Base-by-base conservation (phyloP, 1,284 basidiomycete species). In the Trametes polyzona region DNA sequence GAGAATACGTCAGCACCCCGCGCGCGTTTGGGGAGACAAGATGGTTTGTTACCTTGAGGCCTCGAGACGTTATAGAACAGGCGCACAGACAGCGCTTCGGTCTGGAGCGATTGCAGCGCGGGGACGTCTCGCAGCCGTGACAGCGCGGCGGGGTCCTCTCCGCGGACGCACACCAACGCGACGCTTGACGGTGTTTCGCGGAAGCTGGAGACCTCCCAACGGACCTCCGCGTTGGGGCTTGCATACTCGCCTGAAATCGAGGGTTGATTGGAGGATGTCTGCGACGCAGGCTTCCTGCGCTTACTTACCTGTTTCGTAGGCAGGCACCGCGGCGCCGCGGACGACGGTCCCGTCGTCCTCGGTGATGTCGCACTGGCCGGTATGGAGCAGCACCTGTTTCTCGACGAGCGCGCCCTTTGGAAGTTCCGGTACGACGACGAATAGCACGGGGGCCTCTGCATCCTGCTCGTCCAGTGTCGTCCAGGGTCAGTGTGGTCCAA, bases 341-440 rank as follows among this genome's bases (percentile, higher is more conserved):
- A 70, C 64, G 1, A 58, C 73, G 14, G 78, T 81, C 17, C 78
- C 79, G 35, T 80, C 80, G 39, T 84, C 82, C 55, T 82, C 80
- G 4, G 64, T 60, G 8, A 76, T 52, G n/a, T 69, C 58, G 56
- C 78, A 80, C 40, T 79, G 78, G 2, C 88, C 87, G 0, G 86
- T 89, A 65, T 91, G 89, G 16, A 83, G 66, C 4, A 89, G 63
- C 0, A 86, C 82, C 67, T 92, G 90, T 63, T 89, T 90, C 69
- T 92, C 90, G 12, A 91, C 66, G 32, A 83, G 69, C 0, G 93
- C 94, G 47, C 79, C 82, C 65, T 89, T 92, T 0, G 95, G 95
- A 11, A 98, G 76, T 44, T 83, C 80, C 41, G 83, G 81, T 0
- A 94, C 86, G 9, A 81, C 82, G 0, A 89, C 73, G 65, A 92